Evolutionary conservation across 2,329 filamentous ascomycete genomes (phyloP), one percentile per base, ranked within the genome.

Genomic region (Microsporum canis): DNA sequence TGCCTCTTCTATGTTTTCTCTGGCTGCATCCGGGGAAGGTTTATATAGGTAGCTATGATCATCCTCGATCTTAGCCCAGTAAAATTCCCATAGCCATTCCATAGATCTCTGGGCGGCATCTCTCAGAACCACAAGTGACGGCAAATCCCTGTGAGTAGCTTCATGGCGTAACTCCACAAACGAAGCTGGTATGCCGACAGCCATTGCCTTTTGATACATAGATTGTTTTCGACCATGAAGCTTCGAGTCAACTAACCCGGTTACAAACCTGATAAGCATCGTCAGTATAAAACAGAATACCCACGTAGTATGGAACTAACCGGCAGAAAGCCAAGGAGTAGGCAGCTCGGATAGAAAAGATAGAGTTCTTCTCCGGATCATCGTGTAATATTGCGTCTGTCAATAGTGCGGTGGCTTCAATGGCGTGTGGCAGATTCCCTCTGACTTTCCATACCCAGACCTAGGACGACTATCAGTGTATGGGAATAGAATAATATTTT

Each of bases 91-190:
- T 58, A 96, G 85, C 91, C 91, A 96, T 51, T 79, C 78, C 64
- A 96, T 78, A 0, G 88, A 89, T 67, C 87, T 84, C 64, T 79
- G 76, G 1, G 87, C 84, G 1, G 88, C 88, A 39, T 80, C 80
- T 59, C 89, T 83, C 64, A 96, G 77, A 64, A 89, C 85, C 8
- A 82, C 79, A 59, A 96, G 77, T 0, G 86, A 85, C 0, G 91
- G 91, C 61, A 96, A 77, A 70, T 91, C 88, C 72, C 95, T 89
- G 72, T 97, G 91, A 45, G 91, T 95, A 49, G 88, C 89, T 75
- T 95, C 88, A 72, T 96, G 91, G 53, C 91, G 84, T 62, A 95
- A 79, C 77, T 95, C 91, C 60, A 96, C 90, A 73, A 96, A 95
- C 0, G 87, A 86, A 0, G 86, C 84, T 0, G 76, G 76, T 2